These are phyloP conservation scores for Heterobasidion irregulare DNA, from an alignment of 1,284 basidiomycete species.

Conservation along the genomic window DNA sequence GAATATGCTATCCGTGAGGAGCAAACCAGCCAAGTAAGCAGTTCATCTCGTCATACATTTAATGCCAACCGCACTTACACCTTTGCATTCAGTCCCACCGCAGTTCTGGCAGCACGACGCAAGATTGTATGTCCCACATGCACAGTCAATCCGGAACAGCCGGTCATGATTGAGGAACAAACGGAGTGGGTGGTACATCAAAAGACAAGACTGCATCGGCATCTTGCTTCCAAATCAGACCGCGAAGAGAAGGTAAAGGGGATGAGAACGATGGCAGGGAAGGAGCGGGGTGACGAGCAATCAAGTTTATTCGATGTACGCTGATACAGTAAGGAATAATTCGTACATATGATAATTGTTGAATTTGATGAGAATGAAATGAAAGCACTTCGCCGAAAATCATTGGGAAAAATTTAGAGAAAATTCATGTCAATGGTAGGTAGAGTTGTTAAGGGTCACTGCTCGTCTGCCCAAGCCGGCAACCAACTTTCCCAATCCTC, in stretches of 20 bases:
- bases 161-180: constrained; percentile 71
- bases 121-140: constrained; percentile 65
- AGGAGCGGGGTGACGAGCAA: background rate
- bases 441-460: background rate
- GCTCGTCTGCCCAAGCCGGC: background rate
- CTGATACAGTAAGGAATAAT: no score
- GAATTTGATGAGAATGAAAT: background rate
- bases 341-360: background rate
- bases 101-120: constrained; percentile 47
- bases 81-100: constrained; percentile 37
- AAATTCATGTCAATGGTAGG: no score
- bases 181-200: constrained; percentile 60
- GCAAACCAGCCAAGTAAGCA: constrained; percentile 42
- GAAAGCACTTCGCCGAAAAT: background rate
- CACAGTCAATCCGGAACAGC: constrained; percentile 50
- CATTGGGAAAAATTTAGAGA: background rate
- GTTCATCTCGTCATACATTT: constrained; percentile 10
- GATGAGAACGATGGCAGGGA: background rate
- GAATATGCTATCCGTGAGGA: constrained; percentile 37
- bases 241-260: background rate
- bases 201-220: constrained; percentile 50
- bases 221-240: constrained; percentile 5
- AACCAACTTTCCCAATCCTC: background rate
- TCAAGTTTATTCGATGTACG: background rate
- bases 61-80: constrained; percentile 4